Evolutionary conservation across 2,329 filamentous ascomycete species (phyloP).

Genomic region (Pestalotiopsis sp.): DNA sequence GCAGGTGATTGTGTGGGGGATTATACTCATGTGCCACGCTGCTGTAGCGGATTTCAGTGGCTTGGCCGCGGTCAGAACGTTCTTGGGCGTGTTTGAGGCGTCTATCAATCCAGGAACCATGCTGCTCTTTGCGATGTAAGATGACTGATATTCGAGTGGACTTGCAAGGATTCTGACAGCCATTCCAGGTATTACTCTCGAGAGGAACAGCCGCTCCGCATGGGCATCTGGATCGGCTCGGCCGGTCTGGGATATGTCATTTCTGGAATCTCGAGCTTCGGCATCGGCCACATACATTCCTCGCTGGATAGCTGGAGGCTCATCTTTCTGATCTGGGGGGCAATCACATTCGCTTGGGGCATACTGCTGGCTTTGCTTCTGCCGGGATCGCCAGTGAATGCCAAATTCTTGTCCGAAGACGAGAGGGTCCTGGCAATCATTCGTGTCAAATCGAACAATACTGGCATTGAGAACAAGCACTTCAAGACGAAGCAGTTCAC

Average conservation of each 20-base stretch:
- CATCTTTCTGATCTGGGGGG: constrained; percentile 66
- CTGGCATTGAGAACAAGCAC: constrained; percentile 58
- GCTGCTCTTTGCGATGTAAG: constrained; percentile 36
- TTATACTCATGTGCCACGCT: constrained; percentile 15
- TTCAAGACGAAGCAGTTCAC: constrained; percentile 57
- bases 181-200: constrained; percentile 32
- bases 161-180: neutral
- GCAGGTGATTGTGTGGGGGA: constrained; percentile 15
- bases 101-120: constrained; percentile 37
- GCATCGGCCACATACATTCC: constrained; percentile 61
- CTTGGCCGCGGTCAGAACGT: constrained; percentile 28
- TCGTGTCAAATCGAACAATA: constrained; percentile 58
- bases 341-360: constrained; percentile 61
- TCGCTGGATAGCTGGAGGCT: constrained; percentile 65
- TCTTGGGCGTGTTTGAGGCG: constrained; percentile 31
- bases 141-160: neutral
- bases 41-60: constrained; percentile 24
- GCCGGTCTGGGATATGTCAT: constrained; percentile 63
- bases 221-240: constrained; percentile 55
- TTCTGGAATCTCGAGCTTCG: constrained; percentile 55
- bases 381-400: constrained; percentile 59
- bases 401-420: constrained; percentile 49
- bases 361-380: constrained; percentile 59
- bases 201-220: constrained; percentile 38
- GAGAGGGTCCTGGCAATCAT: constrained; percentile 59